Evolutionary conservation across 2,329 filamentous ascomycete species (phyloP).

Genomic region (Hypoxylon sp.): DNA sequence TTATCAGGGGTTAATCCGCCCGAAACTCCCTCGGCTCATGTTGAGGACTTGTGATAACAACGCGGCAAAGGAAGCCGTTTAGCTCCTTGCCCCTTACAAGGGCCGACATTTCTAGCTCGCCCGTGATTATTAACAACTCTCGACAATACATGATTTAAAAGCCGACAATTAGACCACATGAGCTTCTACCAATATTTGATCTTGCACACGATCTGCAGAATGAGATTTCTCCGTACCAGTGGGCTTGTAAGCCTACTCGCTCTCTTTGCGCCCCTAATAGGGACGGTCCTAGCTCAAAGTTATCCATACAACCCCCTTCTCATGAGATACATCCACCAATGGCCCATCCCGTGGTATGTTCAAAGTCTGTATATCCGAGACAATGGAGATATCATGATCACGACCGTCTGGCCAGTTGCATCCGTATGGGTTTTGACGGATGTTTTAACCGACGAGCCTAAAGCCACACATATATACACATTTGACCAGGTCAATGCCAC

Average conservation of each 20-base stretch:
- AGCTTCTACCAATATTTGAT: neutral
- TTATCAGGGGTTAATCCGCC: neutral
- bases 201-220: neutral
- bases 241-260: slow-evolving; percentile 6
- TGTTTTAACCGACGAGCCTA: slow-evolving; percentile 8
- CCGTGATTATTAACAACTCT: neutral
- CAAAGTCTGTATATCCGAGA: slow-evolving; percentile 11
- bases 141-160: neutral
- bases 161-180: neutral
- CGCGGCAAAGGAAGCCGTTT: neutral
- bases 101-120: neutral
- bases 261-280: slow-evolving; percentile 3
- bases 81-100: neutral
- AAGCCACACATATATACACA: slow-evolving; percentile 12
- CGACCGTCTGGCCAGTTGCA: slow-evolving; percentile 11
- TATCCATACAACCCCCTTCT: slow-evolving; percentile 9
- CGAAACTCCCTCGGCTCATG: neutral
- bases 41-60: neutral
- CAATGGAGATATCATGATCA: slow-evolving; percentile 11
- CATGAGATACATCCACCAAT: slow-evolving; percentile 12
- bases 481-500: slow-evolving; percentile 11
- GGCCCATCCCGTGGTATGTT: slow-evolving; percentile 7
- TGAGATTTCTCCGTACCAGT: neutral
- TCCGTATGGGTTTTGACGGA: slow-evolving; percentile 13
- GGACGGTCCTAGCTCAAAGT: slow-evolving; percentile 1